phyloP scores from a whole-genome alignment of 2,329 filamentous ascomycete species.

The Aurifilum marmelostoma region DNA sequence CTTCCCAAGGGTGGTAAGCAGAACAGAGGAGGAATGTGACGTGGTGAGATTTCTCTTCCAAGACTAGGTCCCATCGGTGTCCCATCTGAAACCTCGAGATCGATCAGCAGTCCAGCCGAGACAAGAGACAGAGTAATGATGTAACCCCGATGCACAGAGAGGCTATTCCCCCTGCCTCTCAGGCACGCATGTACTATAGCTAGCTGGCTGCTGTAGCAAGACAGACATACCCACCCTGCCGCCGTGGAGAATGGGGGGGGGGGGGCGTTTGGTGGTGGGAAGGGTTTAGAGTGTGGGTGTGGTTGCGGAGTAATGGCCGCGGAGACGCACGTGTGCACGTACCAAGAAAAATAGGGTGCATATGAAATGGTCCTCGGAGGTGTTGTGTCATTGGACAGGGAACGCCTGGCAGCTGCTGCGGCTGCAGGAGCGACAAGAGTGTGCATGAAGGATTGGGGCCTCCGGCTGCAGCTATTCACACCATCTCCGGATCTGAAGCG shows the following conservation, averaged over 20 bases:
- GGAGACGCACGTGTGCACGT: conserved; percentile 9
- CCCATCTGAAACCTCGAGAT: conserved; percentile 1
- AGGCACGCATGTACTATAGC: neutral
- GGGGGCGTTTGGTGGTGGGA: too few species aligned
- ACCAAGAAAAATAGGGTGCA: neutral
- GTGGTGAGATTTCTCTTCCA: neutral
- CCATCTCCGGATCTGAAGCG: neutral
- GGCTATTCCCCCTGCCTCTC: neutral
- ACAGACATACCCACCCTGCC: too few species aligned
- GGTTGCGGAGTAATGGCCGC: neutral
- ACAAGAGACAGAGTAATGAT: neutral
- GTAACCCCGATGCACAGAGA: conserved; percentile 9
- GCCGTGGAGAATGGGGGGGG: too few species aligned
- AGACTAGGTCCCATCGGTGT: neutral
- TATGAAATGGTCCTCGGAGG: neutral
- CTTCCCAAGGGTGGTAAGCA: neutral
- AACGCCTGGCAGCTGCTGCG: conserved; percentile 17
- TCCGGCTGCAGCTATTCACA: conserved; percentile 14
- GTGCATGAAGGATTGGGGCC: conserved; percentile 15
- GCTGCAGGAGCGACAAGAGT: conserved; percentile 14
- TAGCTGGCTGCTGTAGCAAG: neutral
- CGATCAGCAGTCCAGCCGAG: conserved; percentile 2
- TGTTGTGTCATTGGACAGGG: conserved; percentile 12
- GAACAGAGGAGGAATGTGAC: conserved; percentile 4
- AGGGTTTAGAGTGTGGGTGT: too few species aligned